Base-by-base conservation (phyloP, 805 yeast species). In the Kuraishia floccosa region DNA sequence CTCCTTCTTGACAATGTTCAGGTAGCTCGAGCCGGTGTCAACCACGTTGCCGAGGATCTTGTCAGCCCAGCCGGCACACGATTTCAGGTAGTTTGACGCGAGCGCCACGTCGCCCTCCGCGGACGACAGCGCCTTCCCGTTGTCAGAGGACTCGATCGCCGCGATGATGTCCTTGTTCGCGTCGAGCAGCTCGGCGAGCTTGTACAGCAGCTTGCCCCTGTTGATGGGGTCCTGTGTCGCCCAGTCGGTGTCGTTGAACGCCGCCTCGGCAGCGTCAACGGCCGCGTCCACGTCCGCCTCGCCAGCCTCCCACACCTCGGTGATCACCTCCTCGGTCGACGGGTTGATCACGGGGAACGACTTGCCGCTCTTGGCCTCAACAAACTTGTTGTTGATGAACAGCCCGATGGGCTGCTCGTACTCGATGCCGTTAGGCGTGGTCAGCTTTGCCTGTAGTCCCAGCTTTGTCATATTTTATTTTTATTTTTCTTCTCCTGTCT, bases 31-130 rank as follows among this genome's bases (percentile, higher is more conserved):
- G 39, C 87, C 89, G 30, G 93, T 76, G 54, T 83, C 83, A 35
- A 83, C 68, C 35, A 76, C 56, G 41, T 74, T 67, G 45, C 95
- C 96, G 42, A 65, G 69, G 41, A 82, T 60, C 65, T 87, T 86
- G 60, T 85, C 96, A 47, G 94, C 84, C 74, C 75, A 83, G 40
- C 96, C 96, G 35, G 87, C 95, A 54, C 83, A 77, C 41, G 86
- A 77, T 60, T 89, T 74, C 54, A 84, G 58, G 53, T 78, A 80
- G 42, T 67, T 67, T 27, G 78, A 68, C 31, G 77, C 72, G 39
- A 80, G 67, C 24, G 64, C 75, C 35, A 87, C 77, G 51, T 86
- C 96, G 37, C 83, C 85, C 41, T 69, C 60, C 17, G 93, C 72
- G 51, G 76, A 70, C 29, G 56, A 49, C 42, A 80, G 60, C 24